Evolutionary conservation across 1,284 basidiomycete species (phyloP), one percentile per base, ranked within the genome.

Genomic region (Fomes fomentarius): DNA sequence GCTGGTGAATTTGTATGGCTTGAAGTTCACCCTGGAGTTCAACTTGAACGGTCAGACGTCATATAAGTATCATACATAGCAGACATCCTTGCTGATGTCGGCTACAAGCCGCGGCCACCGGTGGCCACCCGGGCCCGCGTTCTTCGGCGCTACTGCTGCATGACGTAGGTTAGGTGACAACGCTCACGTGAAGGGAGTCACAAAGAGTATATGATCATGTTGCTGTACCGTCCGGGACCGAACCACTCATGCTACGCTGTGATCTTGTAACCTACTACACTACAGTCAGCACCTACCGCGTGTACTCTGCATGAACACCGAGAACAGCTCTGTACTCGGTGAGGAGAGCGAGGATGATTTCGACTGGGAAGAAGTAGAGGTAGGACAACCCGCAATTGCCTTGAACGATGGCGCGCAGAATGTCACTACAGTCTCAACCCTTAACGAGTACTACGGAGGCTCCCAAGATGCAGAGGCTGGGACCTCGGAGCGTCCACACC

Each of bases 321-420:
- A 61, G 34, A 61, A 47, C 42, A 56, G 41, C 40, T 62, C 57
- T 14, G 40, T 49, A 34, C 17, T 55, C 8, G 62, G 58, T 24
- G 60, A 57, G n/a, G 68, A 69, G 33, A 76, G 74, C 39, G 74
- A 76, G 44, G 64, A 78, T 37, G 75, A 78, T 26, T 68, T 75
- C 11, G 76, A 77, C 45, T 78, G 76, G 75, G 75, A 77, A 49
- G 76, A 77, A 52, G 73, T 77, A 4, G 66, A 68, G 7, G 71
- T 76, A 4, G 65, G 62, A 12, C 65, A 67, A 8, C 39, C 62
- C 42, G 14, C 45, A 6, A 12, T 45, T 21, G 33, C 47, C 10
- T 37, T 46, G 15, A 58, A 50, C 12, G 47, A 40, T 41, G 52
- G 26, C 11, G 38, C 35, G 17, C 50, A 33, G 17, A 42, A 30